Base-by-base conservation (phyloP, 169 alveolate species). In the Eimeria necatrix region DNA sequence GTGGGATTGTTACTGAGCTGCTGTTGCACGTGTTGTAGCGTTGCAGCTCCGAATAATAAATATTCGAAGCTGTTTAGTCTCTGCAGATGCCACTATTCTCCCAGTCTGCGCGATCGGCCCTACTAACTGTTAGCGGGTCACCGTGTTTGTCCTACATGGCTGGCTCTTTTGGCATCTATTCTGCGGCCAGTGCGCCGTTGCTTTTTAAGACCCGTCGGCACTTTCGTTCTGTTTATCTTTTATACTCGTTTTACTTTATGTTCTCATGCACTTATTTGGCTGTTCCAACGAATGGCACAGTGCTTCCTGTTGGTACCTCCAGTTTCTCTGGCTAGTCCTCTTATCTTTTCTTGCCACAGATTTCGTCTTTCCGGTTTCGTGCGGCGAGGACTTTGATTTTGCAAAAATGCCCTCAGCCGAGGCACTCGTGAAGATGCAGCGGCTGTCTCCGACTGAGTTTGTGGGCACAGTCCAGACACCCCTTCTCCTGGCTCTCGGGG, bases 401-500 rank as follows among this genome's bases (percentile, higher is more conserved):
- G 60, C 52, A 4, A 81, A 81, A 51, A 51, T 74, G 24, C 90
- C 90, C 2, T 52, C 90, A 3, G 90, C n/a, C 41, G 74, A 26
- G 49, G 20, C 74, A 51, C 22, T 81, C 18, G 56, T 51, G 52
- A 59, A 81, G 32, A 81, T 81, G 90, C 90, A 81, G 53, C 90
- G 59, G 49, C 70, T 81, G 24, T 81, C 90, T 49, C 90, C 90
- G 56, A 81, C 74, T 8, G 53, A 81, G 24, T 81, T 52, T 10
- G 90, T 81, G 73, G 64, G 56, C 14, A 20, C 73, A 18, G 20
- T 81, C 5, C 74, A 81, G 74, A 53, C 90, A 24, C 90, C 90
- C 5, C 52, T 81, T 26, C 90, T 81, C 53, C 90, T 81, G 10
- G 90, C 90, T n/a, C 74, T 81, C 8, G 90, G 90, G 51, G 90